Evolutionary conservation across 768 basidiomycete genomes (phyloP), one percentile per base, ranked within the genome.

Genomic region (Lyophyllum semitale): DNA sequence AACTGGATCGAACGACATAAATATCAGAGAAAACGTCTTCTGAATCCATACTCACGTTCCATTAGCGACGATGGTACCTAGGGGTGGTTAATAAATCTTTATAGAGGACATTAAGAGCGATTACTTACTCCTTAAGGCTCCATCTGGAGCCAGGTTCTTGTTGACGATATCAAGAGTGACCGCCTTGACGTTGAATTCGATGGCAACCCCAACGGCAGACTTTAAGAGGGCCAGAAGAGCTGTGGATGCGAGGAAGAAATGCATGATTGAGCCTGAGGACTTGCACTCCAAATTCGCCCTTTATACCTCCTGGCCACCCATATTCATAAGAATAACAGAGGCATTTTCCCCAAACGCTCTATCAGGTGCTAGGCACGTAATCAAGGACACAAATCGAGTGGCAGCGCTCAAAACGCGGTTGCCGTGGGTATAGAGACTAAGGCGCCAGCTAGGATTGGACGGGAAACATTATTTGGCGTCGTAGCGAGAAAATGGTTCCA

Each of bases 81-180:
- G 35, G 23, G 42, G 25, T 13, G 35, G 4, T 11, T 13, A 38
- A n/a, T 51, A 44, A 41, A 47, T 45, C 18, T 6, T 41, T 13
- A 49, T 9, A 23, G 42, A 29, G 22, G 15, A 20, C 5, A 20
- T 37, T 4, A 20, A 40, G 13, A 11, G 45, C 25, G 8, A 32
- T 26, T 22, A 46, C 66, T 58, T 68, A 61, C 68, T 67, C 51
- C 68, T 60, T 15, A 37, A 23, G 53, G 71, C 76, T 33, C 78
- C 80, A 63, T 81, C 78, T 3, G 80, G 80, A 15, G 76, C 66
- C 50, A 81, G 68, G 17, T 70, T 54, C 46, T 67, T 66, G 63
- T 79, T 80, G 30, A 62, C 61, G 45, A 79, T 64, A 55, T 74
- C 64, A 23, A 78, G 73, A 22, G 66, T 67, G 35, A 68, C 59